A percentile compares a stretch with the other conserved stretches of the same genome.
Conservation (phyloP, 768 basidiomycete genomes). For the Tylopilus rubrobrunneus region DNA sequence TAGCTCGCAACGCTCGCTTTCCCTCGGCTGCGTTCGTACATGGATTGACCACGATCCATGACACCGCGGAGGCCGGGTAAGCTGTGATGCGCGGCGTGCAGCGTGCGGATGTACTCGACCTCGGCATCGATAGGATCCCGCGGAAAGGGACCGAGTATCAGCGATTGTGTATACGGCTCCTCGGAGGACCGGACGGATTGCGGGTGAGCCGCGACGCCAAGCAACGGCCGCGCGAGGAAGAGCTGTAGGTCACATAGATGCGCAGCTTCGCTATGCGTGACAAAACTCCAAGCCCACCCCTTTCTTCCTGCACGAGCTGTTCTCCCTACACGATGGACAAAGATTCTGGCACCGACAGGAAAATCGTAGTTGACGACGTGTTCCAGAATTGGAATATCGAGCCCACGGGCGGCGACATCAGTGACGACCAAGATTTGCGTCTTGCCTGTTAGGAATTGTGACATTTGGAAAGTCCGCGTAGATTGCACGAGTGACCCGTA, state of each 20-base stretch:
- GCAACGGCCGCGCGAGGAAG: slow-evolving; percentile 80
- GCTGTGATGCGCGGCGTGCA: slow-evolving; percentile 61
- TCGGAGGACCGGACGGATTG: slow-evolving; percentile 43
- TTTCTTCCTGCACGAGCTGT: slow-evolving; percentile 93
- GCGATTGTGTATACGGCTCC: slow-evolving; percentile 61
- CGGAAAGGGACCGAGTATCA: slow-evolving; percentile 80
- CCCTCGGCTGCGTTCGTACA: slow-evolving; percentile 93
- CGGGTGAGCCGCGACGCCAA: slow-evolving; percentile 36
- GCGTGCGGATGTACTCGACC: slow-evolving; percentile 67
- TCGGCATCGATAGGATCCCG: slow-evolving; percentile 80
- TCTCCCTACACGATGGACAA: slow-evolving; percentile 94
- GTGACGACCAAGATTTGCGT: slow-evolving; percentile 92
- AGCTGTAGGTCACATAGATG: slow-evolving; percentile 91
- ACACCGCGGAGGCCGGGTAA: slow-evolving; percentile 70
- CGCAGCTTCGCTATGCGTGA: slow-evolving; percentile 81
- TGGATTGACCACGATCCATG: slow-evolving; percentile 82
- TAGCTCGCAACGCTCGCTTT: slow-evolving; percentile 87
- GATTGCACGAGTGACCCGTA: slow-evolving; percentile 94
- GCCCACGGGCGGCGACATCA: slow-evolving; percentile 96
- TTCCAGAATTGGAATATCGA: slow-evolving; percentile 94
- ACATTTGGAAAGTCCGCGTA: slow-evolving; percentile 87
- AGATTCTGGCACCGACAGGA: slow-evolving; percentile 88
- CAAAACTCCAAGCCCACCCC: slow-evolving; percentile 96
- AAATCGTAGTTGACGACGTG: slow-evolving; percentile 99
- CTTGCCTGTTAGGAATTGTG: slow-evolving; percentile 74